Evolutionary conservation across 257 asterid genomes (phyloP), one percentile per base, ranked within the genome.

Genomic region (Petunia axillaris): DNA sequence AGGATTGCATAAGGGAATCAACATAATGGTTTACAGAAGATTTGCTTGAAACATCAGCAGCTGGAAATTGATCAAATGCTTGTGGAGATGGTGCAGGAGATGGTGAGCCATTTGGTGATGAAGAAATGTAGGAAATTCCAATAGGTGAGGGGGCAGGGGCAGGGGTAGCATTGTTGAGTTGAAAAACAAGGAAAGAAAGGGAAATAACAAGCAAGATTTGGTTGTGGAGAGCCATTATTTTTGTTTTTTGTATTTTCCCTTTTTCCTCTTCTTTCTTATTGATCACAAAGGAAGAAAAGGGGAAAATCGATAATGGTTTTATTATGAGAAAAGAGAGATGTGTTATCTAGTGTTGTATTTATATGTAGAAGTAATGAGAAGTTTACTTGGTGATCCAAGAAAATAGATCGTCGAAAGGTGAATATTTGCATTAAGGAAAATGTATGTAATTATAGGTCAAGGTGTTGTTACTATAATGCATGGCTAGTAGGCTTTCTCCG

Each of bases 361-460:
- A 35, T 71, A 71, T 46, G 16, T 48, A 71, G 16, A 55, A 35
- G 40, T 0, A 48, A 5, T 46, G 43, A 46, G 10, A 71, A 71
- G 11, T 71, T 48, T 48, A 10, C 40, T 25, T 46, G 77, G 77
- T 6, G 77, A 71, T 71, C 77, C 77, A 25, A 71, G 43, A 71
- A 71, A 71, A 64, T 79, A 70, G 80, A 67, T 44, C 16, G 58
- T 35, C 48, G 66, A 57, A 39, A 85, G 67, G 73, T 35, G 8
- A 67, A 67, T 65, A 52, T 52, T 9, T 43, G 43, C 3, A 62
- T 43, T 66, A 25, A 35, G 11, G 6, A 8, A 16, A 46, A 59
- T 71, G 60, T 71, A 2, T 13, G 44, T 25, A 25, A 25, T 48
- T 25, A 71, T 71, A 46, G 43, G 59, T 25, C 59, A 46, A 68